phyloP scores from a whole-genome alignment of 2,329 filamentous ascomycete species.

The Seiridium cupressi region DNA sequence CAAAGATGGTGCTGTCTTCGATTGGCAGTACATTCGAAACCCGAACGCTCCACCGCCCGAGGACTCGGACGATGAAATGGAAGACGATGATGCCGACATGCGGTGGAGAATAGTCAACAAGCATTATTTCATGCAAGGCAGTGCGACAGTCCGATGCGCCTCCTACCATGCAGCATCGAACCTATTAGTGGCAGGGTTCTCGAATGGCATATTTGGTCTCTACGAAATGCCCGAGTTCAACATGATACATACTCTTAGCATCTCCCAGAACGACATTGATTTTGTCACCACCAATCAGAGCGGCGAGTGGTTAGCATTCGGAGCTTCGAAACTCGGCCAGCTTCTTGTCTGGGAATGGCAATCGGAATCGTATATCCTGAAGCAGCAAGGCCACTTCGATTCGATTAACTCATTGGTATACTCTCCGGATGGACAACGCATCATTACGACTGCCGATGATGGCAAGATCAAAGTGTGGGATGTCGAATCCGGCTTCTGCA shows the following conservation, averaged over 20 bases:
- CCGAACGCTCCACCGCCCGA: conserved; percentile 50
- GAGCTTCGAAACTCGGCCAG: conserved; percentile 91
- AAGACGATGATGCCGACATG: conserved; percentile 62
- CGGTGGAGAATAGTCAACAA: conserved; percentile 90
- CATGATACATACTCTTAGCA: conserved; percentile 87
- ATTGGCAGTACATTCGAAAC: conserved; percentile 78
- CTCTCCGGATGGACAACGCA: conserved; percentile 87
- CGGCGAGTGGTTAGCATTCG: conserved; percentile 96
- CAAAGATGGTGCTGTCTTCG: conserved; percentile 94
- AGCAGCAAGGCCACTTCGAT: conserved; percentile 97
- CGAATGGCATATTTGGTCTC: conserved; percentile 87
- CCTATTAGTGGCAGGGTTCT: conserved; percentile 95
- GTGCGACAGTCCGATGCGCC: conserved; percentile 84
- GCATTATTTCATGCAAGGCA: conserved; percentile 92
- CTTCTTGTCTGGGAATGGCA: conserved; percentile 99
- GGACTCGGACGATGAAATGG: conserved; percentile 59
- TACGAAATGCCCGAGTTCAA: conserved; percentile 97
- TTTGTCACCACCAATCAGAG: conserved; percentile 91
- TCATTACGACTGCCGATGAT: conserved; percentile 93
- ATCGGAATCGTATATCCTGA: conserved; percentile 96
- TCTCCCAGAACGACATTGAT: conserved; percentile 96
- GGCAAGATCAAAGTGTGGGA: conserved; percentile 99
- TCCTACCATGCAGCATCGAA: conserved; percentile 83
- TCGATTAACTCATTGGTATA: conserved; percentile 92
- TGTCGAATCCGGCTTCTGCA: conserved; percentile 91